Percentiles rank a stretch among this genome's conserved stretches.
Conservation (phyloP, 768 basidiomycete genomes). For the Hericium rajendrae region DNA sequence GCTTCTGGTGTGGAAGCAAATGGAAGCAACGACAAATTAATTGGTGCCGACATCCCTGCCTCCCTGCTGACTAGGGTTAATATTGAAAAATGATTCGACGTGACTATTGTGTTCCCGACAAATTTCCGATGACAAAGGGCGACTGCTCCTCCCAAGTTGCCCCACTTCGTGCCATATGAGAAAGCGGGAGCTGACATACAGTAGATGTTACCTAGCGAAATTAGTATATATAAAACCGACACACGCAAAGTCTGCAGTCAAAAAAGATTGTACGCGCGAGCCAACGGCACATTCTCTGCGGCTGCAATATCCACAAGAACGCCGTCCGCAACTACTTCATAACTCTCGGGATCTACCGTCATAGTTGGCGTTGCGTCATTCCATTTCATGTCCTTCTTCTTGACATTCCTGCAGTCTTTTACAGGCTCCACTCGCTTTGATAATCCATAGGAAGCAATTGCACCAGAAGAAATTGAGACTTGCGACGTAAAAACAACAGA, state of each 20-base stretch:
- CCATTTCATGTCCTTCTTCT: conserved; percentile 91
- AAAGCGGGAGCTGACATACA: too few species aligned
- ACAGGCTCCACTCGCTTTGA: conserved; percentile 71
- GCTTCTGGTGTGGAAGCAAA: too few species aligned
- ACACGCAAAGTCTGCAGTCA: conserved; percentile 24
- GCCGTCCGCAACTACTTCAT: conserved; percentile 79
- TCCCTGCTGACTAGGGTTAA: too few species aligned
- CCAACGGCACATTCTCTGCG: conserved; percentile 59
- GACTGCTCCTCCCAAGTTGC: too few species aligned
- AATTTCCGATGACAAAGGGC: too few species aligned
- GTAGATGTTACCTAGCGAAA: too few species aligned
- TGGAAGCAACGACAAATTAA: too few species aligned
- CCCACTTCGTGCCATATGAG: too few species aligned
- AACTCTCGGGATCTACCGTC: conserved; percentile 86
- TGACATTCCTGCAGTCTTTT: conserved; percentile 59
- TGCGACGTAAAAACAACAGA: conserved; percentile 83
- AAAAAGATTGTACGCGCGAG: conserved; percentile 72
- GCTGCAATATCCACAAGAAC: conserved; percentile 67
- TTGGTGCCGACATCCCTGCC: too few species aligned
- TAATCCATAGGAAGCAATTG: conserved; percentile 56
- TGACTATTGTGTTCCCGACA: too few species aligned
- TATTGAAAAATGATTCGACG: too few species aligned
- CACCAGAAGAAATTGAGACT: conserved; percentile 50
- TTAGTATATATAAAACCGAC: too few species aligned
- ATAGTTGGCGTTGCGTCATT: conserved; percentile 77